phyloP scores from a whole-genome alignment of 1,139 yeast species.

The Arxiozyma slooffiae region DNA sequence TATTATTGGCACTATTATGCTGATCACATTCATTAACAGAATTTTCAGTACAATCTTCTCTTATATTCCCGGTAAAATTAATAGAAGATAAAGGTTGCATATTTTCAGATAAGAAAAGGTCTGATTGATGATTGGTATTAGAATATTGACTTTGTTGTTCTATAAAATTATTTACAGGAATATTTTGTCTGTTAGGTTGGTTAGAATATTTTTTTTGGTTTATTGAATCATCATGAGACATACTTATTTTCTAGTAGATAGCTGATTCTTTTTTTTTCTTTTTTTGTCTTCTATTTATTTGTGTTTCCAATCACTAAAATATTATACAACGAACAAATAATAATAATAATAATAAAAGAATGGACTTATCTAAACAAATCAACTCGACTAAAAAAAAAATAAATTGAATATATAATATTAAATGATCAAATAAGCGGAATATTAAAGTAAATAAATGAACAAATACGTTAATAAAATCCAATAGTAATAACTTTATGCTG shows the following conservation, averaged over 20 bases:
- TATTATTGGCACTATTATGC: background rate
- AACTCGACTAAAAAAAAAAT: too few relatives aligned
- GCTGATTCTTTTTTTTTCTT: background rate
- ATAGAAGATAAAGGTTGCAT: background rate
- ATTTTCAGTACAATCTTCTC: background rate
- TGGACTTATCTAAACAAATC: too few relatives aligned
- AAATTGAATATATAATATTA: background rate
- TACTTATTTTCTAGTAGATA: background rate
- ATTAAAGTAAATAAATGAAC: too few relatives aligned
- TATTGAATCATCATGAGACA: background rate
- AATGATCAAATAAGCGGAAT: background rate
- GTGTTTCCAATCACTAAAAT: background rate
- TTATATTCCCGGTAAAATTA: background rate
- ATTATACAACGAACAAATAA: too few relatives aligned
- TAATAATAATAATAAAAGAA: too few relatives aligned
- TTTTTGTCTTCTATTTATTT: background rate
- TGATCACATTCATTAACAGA: background rate
- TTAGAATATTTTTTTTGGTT: background rate
- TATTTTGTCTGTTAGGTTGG: background rate
- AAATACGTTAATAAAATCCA: background rate
- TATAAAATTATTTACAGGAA: background rate
- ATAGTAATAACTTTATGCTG: background rate
- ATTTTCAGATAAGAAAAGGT: background rate
- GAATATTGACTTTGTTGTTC: background rate
- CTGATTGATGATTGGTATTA: background rate